Conservation (phyloP, 441 rosid species). For the Manihot esculenta region DNA sequence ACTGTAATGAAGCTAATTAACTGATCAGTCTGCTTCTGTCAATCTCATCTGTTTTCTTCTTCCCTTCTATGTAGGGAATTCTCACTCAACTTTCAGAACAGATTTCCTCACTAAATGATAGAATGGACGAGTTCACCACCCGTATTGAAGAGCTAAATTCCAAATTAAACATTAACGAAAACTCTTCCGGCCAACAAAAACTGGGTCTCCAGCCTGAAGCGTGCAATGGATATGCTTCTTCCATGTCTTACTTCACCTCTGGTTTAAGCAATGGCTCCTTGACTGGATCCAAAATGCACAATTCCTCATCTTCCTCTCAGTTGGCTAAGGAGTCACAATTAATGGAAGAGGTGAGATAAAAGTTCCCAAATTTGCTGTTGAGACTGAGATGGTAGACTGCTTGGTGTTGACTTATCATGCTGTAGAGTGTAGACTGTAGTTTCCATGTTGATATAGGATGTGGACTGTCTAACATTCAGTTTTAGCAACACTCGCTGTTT, state of each 20-base stretch:
- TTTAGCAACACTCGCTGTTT: background rate
- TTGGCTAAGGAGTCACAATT: conserved; percentile 71
- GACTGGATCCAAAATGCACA: conserved; percentile 64
- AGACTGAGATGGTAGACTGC: background rate
- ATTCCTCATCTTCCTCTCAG: conserved; percentile 78
- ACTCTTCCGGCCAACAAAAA: conserved; percentile 65
- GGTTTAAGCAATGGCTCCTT: conserved; percentile 80
- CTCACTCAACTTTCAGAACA: conserved; percentile 86
- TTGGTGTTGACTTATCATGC: background rate
- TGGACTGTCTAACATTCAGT: background rate
- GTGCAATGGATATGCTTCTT: conserved; percentile 83
- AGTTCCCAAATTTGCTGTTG: background rate
- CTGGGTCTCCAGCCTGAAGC: conserved; percentile 61
- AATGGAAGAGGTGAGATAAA: conserved; percentile 65
- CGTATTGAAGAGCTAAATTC: conserved; percentile 75
- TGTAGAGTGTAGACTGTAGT: too few relatives aligned
- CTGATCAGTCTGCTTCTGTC: conserved; percentile 3
- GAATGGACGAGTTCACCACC: conserved; percentile 93
- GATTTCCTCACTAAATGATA: conserved; percentile 76
- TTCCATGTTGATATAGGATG: background rate
- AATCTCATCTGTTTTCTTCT: conserved; percentile 4
- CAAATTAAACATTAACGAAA: conserved; percentile 53
- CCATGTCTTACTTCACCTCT: conserved; percentile 76
- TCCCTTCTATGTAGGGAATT: conserved; percentile 43
- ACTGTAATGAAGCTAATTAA: background rate